Conservation (phyloP, 1,284 basidiomycete genomes). For the Leccinum pachyderme region DNA sequence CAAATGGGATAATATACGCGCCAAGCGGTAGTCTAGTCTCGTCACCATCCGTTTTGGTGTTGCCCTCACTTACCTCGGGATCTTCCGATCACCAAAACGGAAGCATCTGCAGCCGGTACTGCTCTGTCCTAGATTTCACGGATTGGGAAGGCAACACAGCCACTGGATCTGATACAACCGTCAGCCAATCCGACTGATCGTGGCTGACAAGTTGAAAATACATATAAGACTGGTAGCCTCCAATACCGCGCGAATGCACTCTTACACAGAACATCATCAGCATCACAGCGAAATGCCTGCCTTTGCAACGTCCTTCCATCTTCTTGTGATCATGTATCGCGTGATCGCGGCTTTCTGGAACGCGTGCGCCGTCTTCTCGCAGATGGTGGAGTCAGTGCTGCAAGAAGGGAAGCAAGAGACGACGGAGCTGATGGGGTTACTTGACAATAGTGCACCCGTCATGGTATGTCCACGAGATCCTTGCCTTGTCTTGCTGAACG, state of each 20-base stretch:
- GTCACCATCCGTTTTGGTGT: too few relatives aligned
- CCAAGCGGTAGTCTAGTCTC: too few relatives aligned
- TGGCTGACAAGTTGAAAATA: background rate
- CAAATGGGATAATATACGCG: too few relatives aligned
- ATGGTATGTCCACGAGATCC: constrained; percentile 11
- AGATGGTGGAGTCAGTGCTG: constrained; percentile 9
- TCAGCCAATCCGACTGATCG: background rate
- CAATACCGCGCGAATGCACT: background rate
- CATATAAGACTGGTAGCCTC: background rate
- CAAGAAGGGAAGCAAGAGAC: constrained; percentile 22
- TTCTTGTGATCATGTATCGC: constrained; percentile 8
- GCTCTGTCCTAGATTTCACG: too few relatives aligned
- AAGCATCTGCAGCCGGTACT: too few relatives aligned
- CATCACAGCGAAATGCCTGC: constrained; percentile 8
- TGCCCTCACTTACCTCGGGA: too few relatives aligned
- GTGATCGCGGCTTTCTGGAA: constrained; percentile 11
- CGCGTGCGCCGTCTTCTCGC: constrained; percentile 13
- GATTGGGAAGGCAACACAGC: too few relatives aligned
- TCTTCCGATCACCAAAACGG: too few relatives aligned
- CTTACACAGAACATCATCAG: background rate
- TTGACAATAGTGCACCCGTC: constrained; percentile 8
- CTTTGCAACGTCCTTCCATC: background rate
- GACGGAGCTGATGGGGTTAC: constrained; percentile 11
- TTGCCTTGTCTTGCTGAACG: background rate
- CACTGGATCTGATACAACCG: background rate